Conservation (phyloP, 345 rosid genomes). For the Carallia brachiata region DNA sequence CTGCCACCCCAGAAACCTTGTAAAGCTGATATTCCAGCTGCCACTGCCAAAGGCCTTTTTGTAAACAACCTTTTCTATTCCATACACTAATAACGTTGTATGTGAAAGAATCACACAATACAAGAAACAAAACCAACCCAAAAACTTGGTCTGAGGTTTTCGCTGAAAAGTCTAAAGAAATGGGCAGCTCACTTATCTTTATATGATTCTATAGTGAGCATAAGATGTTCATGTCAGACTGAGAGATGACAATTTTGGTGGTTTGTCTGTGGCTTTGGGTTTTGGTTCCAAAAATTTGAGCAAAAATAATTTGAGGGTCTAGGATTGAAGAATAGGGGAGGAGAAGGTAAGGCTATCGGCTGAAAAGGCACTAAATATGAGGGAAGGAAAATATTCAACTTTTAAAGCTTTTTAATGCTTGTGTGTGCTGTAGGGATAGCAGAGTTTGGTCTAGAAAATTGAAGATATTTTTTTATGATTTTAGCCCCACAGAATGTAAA, state of each 20-base stretch:
- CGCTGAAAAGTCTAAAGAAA: not conserved
- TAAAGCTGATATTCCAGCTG: slow-evolving; percentile 38
- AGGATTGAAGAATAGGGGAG: not conserved
- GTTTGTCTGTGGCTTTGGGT: no score
- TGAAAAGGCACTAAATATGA: not conserved
- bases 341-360: slow-evolving; percentile 1
- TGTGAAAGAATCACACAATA: slow-evolving; percentile 17
- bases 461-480: slow-evolving; percentile 21
- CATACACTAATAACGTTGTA: slow-evolving; percentile 36
- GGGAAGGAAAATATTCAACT: not conserved
- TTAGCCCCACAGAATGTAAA: slow-evolving; percentile 17
- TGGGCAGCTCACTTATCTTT: slow-evolving; percentile 14
- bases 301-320: no score
- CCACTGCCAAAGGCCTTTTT: slow-evolving; percentile 23
- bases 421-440: slow-evolving; percentile 25
- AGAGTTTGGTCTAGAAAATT: slow-evolving; percentile 26
- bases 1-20: slow-evolving; percentile 32
- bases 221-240: not conserved
- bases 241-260: no score
- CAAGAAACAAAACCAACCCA: slow-evolving; percentile 7
- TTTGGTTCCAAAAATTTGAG: no score
- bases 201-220: slow-evolving; percentile 14
- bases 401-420: slow-evolving; percentile 25
- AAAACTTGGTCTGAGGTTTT: slow-evolving; percentile 10
- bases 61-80: slow-evolving; percentile 13